Conservation (phyloP, 2,329 filamentous ascomycete species). For the Xylaria sp. region DNA sequence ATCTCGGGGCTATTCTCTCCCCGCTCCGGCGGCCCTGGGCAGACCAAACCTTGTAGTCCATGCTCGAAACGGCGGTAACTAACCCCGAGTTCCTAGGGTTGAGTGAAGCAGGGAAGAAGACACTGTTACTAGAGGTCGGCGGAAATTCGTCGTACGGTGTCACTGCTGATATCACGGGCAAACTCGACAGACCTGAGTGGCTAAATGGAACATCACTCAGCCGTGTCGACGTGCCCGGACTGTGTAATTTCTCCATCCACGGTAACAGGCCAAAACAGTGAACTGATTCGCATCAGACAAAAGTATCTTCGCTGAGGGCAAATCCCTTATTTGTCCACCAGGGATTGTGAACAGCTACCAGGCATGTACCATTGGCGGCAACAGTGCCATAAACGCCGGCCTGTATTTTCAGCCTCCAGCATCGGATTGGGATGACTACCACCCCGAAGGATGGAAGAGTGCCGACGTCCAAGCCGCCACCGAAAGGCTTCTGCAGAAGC, state of each 20-base stretch:
- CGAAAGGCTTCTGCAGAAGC: slow-evolving; percentile 49
- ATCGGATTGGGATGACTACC: slow-evolving; percentile 57
- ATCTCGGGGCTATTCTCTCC: too few relatives aligned
- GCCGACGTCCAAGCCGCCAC: slow-evolving; percentile 54
- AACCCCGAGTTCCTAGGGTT: too few relatives aligned
- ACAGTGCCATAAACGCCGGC: slow-evolving; percentile 59
- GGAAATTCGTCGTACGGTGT: slow-evolving; percentile 56
- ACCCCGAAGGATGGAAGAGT: slow-evolving; percentile 57
- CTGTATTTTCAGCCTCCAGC: slow-evolving; percentile 59
- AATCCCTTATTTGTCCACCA: slow-evolving; percentile 48
- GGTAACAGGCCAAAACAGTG: not conserved
- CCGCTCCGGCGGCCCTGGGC: too few relatives aligned
- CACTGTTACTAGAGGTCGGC: slow-evolving; percentile 57
- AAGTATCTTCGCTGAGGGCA: slow-evolving; percentile 52
- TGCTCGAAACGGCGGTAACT: too few relatives aligned
- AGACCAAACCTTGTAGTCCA: too few relatives aligned
- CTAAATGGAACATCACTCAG: slow-evolving; percentile 53
- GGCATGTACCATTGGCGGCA: slow-evolving; percentile 58
- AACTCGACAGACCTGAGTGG: slow-evolving; percentile 54
- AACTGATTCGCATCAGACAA: slow-evolving; percentile 43
- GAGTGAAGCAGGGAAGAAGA: slow-evolving; percentile 57
- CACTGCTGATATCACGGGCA: slow-evolving; percentile 54
- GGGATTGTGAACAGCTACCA: slow-evolving; percentile 50
- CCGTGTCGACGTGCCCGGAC: slow-evolving; percentile 58
- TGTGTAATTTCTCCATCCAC: slow-evolving; percentile 44